These are phyloP conservation scores for Auxenochlorella pyrenoidosa DNA, from an alignment of 139 green algal genomes.

Conservation along the genomic window DNA sequence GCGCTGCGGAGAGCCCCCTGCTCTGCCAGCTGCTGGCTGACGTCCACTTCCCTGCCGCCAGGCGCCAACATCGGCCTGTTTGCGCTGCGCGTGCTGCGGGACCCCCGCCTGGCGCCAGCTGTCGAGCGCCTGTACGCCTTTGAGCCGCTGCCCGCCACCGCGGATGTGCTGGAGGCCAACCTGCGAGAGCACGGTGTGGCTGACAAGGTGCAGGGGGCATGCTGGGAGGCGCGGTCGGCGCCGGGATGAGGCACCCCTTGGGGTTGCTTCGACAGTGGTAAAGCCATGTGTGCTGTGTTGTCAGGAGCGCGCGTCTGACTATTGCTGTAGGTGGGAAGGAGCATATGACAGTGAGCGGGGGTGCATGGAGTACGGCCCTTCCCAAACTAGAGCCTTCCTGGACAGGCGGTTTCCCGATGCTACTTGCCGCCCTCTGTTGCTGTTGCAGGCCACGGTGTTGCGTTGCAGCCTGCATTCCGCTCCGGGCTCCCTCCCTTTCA, in stretches of 20 bases:
- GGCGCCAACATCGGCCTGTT: slow-evolving; percentile 58
- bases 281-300: no score
- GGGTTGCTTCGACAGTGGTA: no score
- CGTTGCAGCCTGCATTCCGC: slow-evolving; percentile 1
- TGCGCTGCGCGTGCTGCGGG: slow-evolving; percentile 31
- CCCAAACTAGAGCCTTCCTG: neutral
- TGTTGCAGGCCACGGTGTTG: slow-evolving; percentile 23
- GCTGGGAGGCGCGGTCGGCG: no score
- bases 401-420: no score
- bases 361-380: no score
- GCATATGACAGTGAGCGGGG: no score
- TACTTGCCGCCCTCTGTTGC: neutral
- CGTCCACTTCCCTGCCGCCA: no score
- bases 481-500: neutral
- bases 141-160: slow-evolving; percentile 38
- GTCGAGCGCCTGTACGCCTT: slow-evolving; percentile 16
- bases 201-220: neutral
- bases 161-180: slow-evolving; percentile 38
- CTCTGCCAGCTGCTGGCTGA: neutral
- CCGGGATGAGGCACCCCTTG: no score
- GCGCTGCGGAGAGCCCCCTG: neutral
- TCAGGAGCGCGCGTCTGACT: neutral
- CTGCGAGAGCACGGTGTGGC: slow-evolving; percentile 17
- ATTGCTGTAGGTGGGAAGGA: no score
- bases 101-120: neutral